phyloP scores from a whole-genome alignment of 2,329 filamentous ascomycete species.

The Aureobasidium sp. region DNA sequence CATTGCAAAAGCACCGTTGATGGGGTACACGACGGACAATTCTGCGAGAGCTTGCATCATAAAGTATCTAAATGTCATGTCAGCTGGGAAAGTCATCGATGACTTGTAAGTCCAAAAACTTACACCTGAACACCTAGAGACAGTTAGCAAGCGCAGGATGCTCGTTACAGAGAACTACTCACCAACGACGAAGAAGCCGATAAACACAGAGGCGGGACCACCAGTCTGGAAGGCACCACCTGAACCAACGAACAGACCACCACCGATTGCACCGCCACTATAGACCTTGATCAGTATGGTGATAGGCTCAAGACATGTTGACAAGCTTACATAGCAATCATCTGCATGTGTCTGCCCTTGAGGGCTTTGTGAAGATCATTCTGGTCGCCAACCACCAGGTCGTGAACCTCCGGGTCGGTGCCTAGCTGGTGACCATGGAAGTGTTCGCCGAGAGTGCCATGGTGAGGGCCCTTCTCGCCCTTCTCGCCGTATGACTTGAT shows the following conservation, averaged over 20 bases:
- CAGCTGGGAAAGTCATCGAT: conserved; percentile 22
- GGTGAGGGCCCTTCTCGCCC: not conserved
- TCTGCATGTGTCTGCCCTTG: conserved; percentile 24
- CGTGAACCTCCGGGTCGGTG: not conserved
- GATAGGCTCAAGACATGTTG: not conserved
- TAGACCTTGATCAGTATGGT: conserved; percentile 17
- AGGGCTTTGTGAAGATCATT: not conserved
- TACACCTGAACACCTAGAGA: conserved; percentile 12
- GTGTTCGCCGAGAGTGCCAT: not conserved
- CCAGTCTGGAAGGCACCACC: conserved; percentile 39
- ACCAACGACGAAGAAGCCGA: conserved; percentile 2
- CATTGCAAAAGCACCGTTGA: conserved; percentile 28
- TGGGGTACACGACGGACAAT: conserved; percentile 29
- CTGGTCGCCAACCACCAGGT: not conserved
- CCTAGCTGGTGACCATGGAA: not conserved
- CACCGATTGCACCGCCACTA: conserved; percentile 36
- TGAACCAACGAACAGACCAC: conserved; percentile 46
- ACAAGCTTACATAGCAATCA: conserved; percentile 22
- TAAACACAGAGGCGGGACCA: conserved; percentile 31
- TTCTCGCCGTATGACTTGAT: not conserved
- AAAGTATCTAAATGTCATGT: conserved; percentile 1
- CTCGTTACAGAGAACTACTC: not conserved
- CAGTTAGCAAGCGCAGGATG: not conserved
- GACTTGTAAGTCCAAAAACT: conserved; percentile 12
- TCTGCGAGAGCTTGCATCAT: conserved; percentile 30